phyloP scores from a whole-genome alignment of 179 eudicot species.

The Beta macrorhiza region DNA sequence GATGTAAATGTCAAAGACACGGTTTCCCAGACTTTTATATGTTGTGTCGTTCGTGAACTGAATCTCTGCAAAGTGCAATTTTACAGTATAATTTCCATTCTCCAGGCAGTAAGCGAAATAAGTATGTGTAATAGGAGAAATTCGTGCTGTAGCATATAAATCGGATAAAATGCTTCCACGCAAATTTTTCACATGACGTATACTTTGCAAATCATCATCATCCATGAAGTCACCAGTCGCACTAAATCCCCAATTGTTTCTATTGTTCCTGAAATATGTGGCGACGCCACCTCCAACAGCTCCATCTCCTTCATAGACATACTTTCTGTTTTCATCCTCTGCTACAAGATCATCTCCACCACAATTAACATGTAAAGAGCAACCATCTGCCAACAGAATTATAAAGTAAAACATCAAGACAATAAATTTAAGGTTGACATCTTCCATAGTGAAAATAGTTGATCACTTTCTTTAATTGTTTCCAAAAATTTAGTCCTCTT shows the following conservation, averaged over 20 bases:
- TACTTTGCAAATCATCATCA: conserved; percentile 45
- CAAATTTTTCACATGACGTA: conserved; percentile 35
- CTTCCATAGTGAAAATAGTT: neutral
- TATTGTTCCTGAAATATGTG: conserved; percentile 36
- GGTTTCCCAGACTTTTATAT: conserved; percentile 43
- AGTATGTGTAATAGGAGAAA: conserved; percentile 57
- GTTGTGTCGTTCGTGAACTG: conserved; percentile 32
- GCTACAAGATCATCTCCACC: conserved; percentile 53
- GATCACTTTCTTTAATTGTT: neutral
- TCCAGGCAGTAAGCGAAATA: conserved; percentile 43
- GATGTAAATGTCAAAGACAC: conserved; percentile 41
- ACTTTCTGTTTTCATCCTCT: conserved; percentile 35
- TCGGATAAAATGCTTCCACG: conserved; percentile 35
- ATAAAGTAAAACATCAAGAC: neutral
- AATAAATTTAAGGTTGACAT: neutral
- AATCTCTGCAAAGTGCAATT: conserved; percentile 47
- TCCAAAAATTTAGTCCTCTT: neutral
- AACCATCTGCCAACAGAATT: conserved; percentile 43
- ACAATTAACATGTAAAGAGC: conserved; percentile 62
- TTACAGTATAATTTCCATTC: conserved; percentile 36
- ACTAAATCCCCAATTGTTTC: conserved; percentile 62
- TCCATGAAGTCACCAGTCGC: conserved; percentile 79
- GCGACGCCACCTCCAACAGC: conserved; percentile 53
- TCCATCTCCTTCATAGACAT: conserved; percentile 63
- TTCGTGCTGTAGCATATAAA: conserved; percentile 48